phyloP scores from a whole-genome alignment of 129 eudicot genomes.

The Sambucus nigra region DNA sequence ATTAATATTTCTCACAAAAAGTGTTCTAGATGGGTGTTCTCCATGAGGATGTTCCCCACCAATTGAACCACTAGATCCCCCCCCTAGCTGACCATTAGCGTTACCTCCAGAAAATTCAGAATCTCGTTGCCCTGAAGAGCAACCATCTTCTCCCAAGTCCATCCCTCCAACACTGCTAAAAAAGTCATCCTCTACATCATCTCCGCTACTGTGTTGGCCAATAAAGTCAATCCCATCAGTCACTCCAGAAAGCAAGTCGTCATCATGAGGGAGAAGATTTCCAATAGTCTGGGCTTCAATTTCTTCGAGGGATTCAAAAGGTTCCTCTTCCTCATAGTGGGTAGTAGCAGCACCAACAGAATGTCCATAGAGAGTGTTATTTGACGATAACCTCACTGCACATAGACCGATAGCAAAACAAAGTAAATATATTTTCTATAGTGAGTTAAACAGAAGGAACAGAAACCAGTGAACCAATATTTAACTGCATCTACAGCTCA shows the following conservation, averaged over 20 bases:
- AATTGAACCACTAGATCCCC: slow-evolving; percentile 18
- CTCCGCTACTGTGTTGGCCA: slow-evolving; percentile 37
- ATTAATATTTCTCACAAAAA: slow-evolving; percentile 82
- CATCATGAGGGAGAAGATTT: slow-evolving; percentile 89
- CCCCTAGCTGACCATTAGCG: slow-evolving; percentile 26
- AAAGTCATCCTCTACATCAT: slow-evolving; percentile 67
- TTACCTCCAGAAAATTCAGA: slow-evolving; percentile 27
- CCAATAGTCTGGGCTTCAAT: slow-evolving; percentile 97
- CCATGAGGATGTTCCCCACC: slow-evolving; percentile 54
- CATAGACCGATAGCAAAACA: slow-evolving; percentile 13
- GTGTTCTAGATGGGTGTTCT: slow-evolving; percentile 81
- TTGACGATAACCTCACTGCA: slow-evolving; percentile 70
- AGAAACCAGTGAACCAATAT: background rate
- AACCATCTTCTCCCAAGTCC: slow-evolving; percentile 81
- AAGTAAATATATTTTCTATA: background rate
- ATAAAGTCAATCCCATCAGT: slow-evolving; percentile 58
- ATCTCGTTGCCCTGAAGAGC: slow-evolving; percentile 22
- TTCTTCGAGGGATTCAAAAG: slow-evolving; percentile 75
- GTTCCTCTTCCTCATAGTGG: slow-evolving; percentile 58
- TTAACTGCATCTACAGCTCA: background rate
- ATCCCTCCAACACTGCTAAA: slow-evolving; percentile 90
- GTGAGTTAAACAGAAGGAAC: background rate
- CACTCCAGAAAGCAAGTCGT: slow-evolving; percentile 87
- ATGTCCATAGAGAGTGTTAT: slow-evolving; percentile 41
- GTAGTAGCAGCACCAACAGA: slow-evolving; percentile 59